Evolutionary conservation across 1,139 yeast species (phyloP), one percentile per base, ranked within the genome.

Genomic region (Taphrina populina): DNA sequence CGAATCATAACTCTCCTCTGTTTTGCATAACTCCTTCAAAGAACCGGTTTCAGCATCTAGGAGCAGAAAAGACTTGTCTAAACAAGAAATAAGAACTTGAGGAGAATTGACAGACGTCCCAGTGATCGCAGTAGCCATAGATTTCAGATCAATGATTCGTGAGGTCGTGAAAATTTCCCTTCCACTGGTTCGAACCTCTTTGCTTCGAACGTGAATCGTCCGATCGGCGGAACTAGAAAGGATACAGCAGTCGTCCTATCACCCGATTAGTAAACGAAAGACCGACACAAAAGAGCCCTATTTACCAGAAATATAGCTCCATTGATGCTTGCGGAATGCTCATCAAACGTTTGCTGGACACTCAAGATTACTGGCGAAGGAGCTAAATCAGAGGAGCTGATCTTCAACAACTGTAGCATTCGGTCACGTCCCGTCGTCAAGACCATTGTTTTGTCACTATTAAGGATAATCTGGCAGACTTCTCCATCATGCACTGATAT

Each of bases 321-420:
- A 6, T 32, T 49, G 27, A 37, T 19, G 15, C 26, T 11, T 7
- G 54, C 46, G 2, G 39, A 21, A 26, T 49, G 54, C 32, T 49
- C 54, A n/a, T 29, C 54, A 24, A 40, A 49, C 8, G 54, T 49
- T 26, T 49, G 54, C 30, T 37, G 30, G 6, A 37, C 43, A 15
- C 24, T 2, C 29, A 37, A 37, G 27, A 37, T 21, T 10, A 7
- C 19, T 17, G 29, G 13, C 17, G 10, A 13, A 7, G n/a, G 7
- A 8, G 10, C 11, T 13, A 11, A 27, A 2, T 20, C 29, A 8
- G 17, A 13, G 10, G 6, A 13, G 11, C 32, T 4, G 19, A 29
- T 10, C 2, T 23, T 20, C 7, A 49, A 30, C 2, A 49, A 33
- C 33, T 49, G 54, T 8, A 49, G 17, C 44, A 41, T 49, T 15